A percentile compares a stretch with the other conserved stretches of the same genome.
These are phyloP conservation scores for Xylaria acuta DNA, from an alignment of 495 filamentous ascomycete species.

Conservation along the genomic window DNA sequence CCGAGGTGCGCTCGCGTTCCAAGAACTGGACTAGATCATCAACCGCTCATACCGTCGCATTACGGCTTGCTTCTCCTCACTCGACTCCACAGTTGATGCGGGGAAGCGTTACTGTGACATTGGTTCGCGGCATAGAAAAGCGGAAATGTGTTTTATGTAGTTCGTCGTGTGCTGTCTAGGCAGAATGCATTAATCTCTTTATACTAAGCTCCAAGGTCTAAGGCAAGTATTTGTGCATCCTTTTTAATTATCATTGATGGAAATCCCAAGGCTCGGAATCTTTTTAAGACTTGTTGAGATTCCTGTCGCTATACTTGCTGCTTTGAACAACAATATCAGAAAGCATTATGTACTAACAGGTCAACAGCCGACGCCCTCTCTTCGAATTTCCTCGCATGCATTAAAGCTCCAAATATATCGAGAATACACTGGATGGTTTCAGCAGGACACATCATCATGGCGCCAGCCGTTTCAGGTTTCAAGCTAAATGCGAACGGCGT, in stretches of 20 bases:
- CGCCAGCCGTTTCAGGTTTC: conserved; percentile 38
- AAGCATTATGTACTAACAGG: background rate
- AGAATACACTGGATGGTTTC: background rate
- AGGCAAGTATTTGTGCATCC: no score
- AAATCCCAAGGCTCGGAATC: no score
- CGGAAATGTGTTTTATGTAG: background rate
- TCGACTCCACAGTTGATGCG: conserved; percentile 12
- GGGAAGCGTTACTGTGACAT: conserved; percentile 5
- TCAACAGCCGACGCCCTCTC: background rate
- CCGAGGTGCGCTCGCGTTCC: background rate
- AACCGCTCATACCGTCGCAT: background rate
- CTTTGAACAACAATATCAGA: background rate
- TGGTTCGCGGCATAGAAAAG: background rate
- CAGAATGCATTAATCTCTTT: background rate
- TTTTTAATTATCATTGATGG: no score
- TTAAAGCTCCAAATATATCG: no score
- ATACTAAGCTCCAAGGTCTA: background rate
- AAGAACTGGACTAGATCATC: conserved; percentile 1
- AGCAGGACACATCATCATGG: conserved; percentile 26
- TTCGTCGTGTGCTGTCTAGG: background rate
- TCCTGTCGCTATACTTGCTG: background rate
- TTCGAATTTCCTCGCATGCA: background rate
- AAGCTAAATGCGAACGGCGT: conserved; percentile 51
- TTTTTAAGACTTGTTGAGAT: background rate
- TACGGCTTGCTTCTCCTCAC: conserved; percentile 8